Evolutionary conservation across 2,329 filamentous ascomycete species (phyloP).

Genomic region (Pyrenophora teres): DNA sequence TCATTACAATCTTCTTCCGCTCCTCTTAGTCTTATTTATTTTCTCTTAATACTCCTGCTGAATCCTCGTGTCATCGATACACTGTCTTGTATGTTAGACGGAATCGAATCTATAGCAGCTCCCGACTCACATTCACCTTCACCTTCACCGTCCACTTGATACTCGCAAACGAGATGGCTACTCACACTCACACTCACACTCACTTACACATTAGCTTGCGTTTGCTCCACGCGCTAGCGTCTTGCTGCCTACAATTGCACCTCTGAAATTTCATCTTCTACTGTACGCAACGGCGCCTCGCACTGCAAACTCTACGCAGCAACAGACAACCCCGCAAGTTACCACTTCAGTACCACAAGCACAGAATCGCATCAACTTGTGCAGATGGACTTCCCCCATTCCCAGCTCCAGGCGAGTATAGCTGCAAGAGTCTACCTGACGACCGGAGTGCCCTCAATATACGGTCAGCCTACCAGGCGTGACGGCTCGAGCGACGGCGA

Average conservation of each 20-base stretch:
- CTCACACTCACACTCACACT: conserved; percentile 3
- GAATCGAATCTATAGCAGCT: conserved; percentile 18
- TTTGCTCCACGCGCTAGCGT: background rate
- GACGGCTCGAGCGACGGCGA: background rate
- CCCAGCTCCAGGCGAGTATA: conserved; percentile 4
- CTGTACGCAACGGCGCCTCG: background rate
- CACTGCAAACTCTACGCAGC: background rate
- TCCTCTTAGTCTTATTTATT: no score
- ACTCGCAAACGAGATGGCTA: background rate
- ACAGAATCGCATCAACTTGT: background rate
- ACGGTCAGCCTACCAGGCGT: background rate
- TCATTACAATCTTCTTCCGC: no score
- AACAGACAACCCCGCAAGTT: background rate
- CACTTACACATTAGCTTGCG: background rate
- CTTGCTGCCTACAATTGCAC: background rate
- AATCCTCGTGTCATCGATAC: conserved; percentile 4
- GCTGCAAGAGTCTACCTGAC: conserved; percentile 6
- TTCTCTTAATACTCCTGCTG: conserved; percentile 3
- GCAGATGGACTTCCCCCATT: conserved; percentile 12
- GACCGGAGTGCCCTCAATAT: conserved; percentile 1
- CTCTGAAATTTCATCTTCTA: background rate
- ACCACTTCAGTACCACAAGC: background rate
- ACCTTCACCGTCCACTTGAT: background rate
- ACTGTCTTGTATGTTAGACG: conserved; percentile 18
- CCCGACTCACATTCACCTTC: background rate